phyloP scores from a whole-genome alignment of 2,329 filamentous ascomycete genomes.

The Trichoderma arundinaceum region DNA sequence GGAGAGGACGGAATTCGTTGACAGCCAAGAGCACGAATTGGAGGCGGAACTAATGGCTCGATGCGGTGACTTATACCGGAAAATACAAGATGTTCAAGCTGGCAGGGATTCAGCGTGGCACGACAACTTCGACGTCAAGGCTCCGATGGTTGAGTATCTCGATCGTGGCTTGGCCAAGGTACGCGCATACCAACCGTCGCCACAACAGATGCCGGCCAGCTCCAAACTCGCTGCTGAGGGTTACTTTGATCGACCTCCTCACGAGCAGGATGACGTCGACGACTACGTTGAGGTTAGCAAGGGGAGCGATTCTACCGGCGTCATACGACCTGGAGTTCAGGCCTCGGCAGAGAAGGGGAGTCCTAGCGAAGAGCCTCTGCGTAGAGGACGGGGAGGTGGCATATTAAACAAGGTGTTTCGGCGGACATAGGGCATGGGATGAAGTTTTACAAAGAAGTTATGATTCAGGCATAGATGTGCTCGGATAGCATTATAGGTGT shows the following conservation, averaged over 20 bases:
- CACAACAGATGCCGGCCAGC: conserved; percentile 36
- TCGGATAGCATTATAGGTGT: conserved; percentile 16
- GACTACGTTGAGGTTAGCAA: conserved; percentile 46
- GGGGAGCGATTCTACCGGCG: conserved; percentile 34
- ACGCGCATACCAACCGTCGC: conserved; percentile 39
- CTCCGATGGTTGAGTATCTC: conserved; percentile 56
- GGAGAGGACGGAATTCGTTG: conserved; percentile 50
- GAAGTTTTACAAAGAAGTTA: neutral
- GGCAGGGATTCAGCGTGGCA: conserved; percentile 36
- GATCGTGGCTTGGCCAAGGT: conserved; percentile 54
- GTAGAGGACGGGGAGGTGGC: conserved; percentile 41
- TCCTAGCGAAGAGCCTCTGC: conserved; percentile 31
- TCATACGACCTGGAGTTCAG: conserved; percentile 5
- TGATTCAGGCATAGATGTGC: conserved; percentile 14
- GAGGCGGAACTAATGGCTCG: conserved; percentile 55
- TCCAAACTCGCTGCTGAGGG: conserved; percentile 43
- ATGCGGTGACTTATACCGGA: conserved; percentile 54
- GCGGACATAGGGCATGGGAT: conserved; percentile 34
- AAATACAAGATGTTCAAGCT: conserved; percentile 47
- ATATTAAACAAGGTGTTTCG: conserved; percentile 48
- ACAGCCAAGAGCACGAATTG: conserved; percentile 54
- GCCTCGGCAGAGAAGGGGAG: conserved; percentile 1
- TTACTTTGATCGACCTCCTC: conserved; percentile 39
- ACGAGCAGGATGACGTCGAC: conserved; percentile 41
- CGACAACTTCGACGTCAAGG: conserved; percentile 52